Conservation (phyloP, 192 early-diverging fungal genomes). For the Coemansia sp. region DNA sequence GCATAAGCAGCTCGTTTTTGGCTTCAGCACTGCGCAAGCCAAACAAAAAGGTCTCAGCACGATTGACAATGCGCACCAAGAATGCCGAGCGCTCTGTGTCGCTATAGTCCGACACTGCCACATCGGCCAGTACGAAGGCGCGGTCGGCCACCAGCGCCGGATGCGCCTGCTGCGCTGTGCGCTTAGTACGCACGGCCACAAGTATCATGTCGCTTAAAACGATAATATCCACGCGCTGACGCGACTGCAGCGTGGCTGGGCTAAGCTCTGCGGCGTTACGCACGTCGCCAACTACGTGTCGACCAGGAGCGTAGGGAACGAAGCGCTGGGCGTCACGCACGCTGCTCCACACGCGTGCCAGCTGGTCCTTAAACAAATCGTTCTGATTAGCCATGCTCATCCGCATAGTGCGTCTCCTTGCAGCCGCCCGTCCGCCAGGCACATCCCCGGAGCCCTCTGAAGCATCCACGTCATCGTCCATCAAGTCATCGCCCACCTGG, state of each 20-base stretch:
- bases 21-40: constrained; percentile 38
- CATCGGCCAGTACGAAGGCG: constrained; percentile 73
- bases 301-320: constrained; percentile 65
- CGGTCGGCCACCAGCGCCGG: constrained; percentile 76
- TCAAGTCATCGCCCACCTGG: constrained; percentile 57
- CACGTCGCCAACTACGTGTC: constrained; percentile 71
- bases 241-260: constrained; percentile 65
- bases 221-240: constrained; percentile 76
- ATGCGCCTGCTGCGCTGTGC: constrained; percentile 58
- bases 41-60: constrained; percentile 77
- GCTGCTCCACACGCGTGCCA: constrained; percentile 46
- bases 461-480: constrained; percentile 41
- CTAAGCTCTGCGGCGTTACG: constrained; percentile 77
- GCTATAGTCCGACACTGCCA: constrained; percentile 80
- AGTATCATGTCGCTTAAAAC: constrained; percentile 84
- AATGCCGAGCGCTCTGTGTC: constrained; percentile 74
- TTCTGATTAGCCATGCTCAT: constrained; percentile 55
- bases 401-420: constrained; percentile 48
- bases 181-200: constrained; percentile 75
- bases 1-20: constrained; percentile 48
- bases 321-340: constrained; percentile 57
- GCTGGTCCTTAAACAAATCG: constrained; percentile 53
- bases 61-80: constrained; percentile 81
- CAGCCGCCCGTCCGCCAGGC: constrained; percentile 9
- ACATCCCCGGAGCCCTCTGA: constrained; percentile 15